These are phyloP conservation scores for Basipetospora sp. DNA, from an alignment of 2,329 filamentous ascomycete species.

Conservation along the genomic window DNA sequence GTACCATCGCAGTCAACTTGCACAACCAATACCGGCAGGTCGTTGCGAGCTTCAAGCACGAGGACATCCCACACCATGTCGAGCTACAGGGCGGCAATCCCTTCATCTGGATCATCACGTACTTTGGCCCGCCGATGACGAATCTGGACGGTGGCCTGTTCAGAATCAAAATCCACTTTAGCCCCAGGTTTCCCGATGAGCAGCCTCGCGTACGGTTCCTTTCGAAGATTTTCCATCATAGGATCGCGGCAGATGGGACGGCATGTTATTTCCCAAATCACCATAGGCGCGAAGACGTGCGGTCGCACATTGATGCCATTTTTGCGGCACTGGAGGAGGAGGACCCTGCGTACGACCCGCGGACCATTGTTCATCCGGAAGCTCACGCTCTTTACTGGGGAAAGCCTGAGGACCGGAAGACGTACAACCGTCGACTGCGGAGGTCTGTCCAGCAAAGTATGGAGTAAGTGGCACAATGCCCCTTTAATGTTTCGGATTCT, in stretches of 20 bases:
- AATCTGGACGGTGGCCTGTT: constrained; percentile 87
- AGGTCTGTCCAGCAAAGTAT: constrained; percentile 58
- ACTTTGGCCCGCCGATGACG: constrained; percentile 84
- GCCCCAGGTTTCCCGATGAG: constrained; percentile 72
- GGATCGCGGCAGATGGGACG: constrained; percentile 64
- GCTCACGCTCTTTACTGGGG: constrained; percentile 83
- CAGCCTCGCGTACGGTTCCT: constrained; percentile 73
- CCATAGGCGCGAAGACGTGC: constrained; percentile 56
- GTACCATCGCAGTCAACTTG: constrained; percentile 66
- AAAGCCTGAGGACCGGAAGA: constrained; percentile 56
- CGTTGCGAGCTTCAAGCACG: constrained; percentile 55
- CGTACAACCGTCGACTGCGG: constrained; percentile 68
- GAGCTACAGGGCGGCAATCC: constrained; percentile 68
- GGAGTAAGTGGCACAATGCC: constrained; percentile 32
- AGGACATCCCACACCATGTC: constrained; percentile 59
- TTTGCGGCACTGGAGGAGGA: constrained; percentile 76
- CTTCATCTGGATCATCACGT: constrained; percentile 76
- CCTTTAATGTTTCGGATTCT: background rate
- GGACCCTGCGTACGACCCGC: constrained; percentile 73
- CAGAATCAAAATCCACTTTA: constrained; percentile 64
- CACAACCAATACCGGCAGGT: constrained; percentile 76
- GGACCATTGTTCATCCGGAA: constrained; percentile 73
- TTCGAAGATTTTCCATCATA: constrained; percentile 74
- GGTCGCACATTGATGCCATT: constrained; percentile 70
- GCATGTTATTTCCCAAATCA: constrained; percentile 63